phyloP scores from a whole-genome alignment of 306 rosid species.

The Corylus heterophylla region DNA sequence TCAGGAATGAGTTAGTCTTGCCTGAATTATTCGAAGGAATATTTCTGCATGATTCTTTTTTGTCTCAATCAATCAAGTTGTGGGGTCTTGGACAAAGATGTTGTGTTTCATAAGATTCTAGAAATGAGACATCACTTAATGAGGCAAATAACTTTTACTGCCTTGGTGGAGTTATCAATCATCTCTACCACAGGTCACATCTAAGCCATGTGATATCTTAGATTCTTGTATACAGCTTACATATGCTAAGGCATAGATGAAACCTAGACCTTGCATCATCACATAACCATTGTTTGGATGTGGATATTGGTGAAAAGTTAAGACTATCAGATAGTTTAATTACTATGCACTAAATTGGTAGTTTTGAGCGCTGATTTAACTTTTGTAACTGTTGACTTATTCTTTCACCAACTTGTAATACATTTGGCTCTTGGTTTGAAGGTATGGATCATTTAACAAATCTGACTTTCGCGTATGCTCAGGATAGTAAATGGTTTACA shows the following conservation, averaged over 20 bases:
- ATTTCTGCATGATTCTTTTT: constrained; percentile 42
- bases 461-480: constrained; percentile 25
- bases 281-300: background rate
- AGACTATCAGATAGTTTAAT: constrained; percentile 2
- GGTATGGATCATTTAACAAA: constrained; percentile 16
- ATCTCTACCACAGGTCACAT: background rate
- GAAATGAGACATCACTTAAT: constrained; percentile 29
- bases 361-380: constrained; percentile 1
- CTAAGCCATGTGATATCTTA: background rate
- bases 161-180: constrained; percentile 9
- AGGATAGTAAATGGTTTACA: constrained; percentile 1
- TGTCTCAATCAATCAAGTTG: constrained; percentile 31
- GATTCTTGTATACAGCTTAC: background rate
- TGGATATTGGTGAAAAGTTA: background rate
- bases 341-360: background rate
- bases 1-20: constrained; percentile 20
- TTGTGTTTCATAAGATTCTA: constrained; percentile 33
- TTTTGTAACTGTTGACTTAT: background rate
- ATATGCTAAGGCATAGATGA: background rate
- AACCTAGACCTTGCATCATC: background rate
- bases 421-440: constrained; percentile 20
- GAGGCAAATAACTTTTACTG: constrained; percentile 22
- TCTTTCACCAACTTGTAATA: background rate
- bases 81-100: constrained; percentile 43
- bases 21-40: constrained; percentile 38